Evolutionary conservation across 148 eudicot species (phyloP), one percentile per base, ranked within the genome.

Genomic region (Dysphania ambrosioides): DNA sequence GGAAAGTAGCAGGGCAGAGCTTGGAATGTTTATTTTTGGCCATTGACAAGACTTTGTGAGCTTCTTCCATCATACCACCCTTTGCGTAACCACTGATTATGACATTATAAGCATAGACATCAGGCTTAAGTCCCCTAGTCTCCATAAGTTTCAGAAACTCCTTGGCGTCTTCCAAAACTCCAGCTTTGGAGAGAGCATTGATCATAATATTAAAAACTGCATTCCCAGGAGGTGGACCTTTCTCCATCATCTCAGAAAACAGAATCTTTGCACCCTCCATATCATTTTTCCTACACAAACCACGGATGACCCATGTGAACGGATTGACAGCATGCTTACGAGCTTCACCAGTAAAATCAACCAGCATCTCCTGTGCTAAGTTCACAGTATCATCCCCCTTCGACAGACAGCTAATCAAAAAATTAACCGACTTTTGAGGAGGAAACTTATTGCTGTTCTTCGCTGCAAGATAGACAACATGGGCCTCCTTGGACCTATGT

Each of bases 191-290:
- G 59, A 92, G 85, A 27, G 77, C 68, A 32, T 73, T 84, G 18
- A 95, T 88, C 21, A 92, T 41, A 12, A 62, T 55, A 72, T 95
- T 88, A 80, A 95, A 95, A 34, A 85, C 80, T 0, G 83, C 83
- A 70, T 90, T 88, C 58, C 98, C 96, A 65, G 97, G 98, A 72
- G 92, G 91, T 24, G 97, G 97, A 32, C 97, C 98, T 7, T 74
- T 77, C 49, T 84, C 91, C 18, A 88, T 85, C 98, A 95, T 95
- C 82, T 85, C 82, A 59, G 71, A 77, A 23, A 95, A 79, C 81
- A 95, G 74, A 24, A 70, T 78, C 76, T 90, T 88, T 7, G 92
- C 97, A 64, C 84, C 79, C 35, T 82, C 91, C 59, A 80, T 80
- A 60, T 88, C 91, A 19, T 79, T 85, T 55, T 65, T 83, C 80